phyloP scores from a whole-genome alignment of 495 filamentous ascomycete species.

The Neurospora cerealis region DNA sequence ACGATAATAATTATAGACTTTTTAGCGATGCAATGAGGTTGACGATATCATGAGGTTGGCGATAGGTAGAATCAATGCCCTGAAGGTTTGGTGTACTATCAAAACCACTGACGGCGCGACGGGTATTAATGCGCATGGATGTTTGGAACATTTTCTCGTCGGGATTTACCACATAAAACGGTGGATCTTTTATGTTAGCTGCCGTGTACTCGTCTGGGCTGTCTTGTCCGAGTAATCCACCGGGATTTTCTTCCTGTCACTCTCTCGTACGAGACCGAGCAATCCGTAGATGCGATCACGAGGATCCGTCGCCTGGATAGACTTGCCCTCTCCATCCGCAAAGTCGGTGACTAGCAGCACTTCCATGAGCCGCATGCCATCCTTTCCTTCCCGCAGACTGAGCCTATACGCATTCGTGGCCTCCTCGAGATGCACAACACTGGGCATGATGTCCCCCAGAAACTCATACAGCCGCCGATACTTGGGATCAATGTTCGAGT shows the following conservation, averaged over 20 bases:
- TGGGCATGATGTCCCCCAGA: conserved; percentile 1
- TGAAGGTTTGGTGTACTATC: no score
- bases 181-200: background rate
- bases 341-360: background rate
- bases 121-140: background rate
- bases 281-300: conserved; percentile 17
- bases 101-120: background rate
- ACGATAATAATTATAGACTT: no score
- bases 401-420: background rate
- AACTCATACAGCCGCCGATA: conserved; percentile 1
- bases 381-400: background rate
- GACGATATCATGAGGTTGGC: background rate
- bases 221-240: conserved; percentile 9
- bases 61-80: background rate
- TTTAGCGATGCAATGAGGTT: no score
- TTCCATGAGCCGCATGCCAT: conserved; percentile 5
- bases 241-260: conserved; percentile 2
- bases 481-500: background rate
- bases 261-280: conserved; percentile 7
- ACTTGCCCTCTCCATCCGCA: background rate
- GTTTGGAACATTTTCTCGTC: background rate
- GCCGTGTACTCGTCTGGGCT: no score
- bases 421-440: conserved; percentile 1
- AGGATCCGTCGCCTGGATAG: conserved; percentile 8
- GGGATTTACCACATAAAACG: background rate